A percentile compares a stretch with the other conserved stretches of the same genome.
Evolutionary conservation across 768 basidiomycete species (phyloP).

Genomic region (Tulasnella sp.): DNA sequence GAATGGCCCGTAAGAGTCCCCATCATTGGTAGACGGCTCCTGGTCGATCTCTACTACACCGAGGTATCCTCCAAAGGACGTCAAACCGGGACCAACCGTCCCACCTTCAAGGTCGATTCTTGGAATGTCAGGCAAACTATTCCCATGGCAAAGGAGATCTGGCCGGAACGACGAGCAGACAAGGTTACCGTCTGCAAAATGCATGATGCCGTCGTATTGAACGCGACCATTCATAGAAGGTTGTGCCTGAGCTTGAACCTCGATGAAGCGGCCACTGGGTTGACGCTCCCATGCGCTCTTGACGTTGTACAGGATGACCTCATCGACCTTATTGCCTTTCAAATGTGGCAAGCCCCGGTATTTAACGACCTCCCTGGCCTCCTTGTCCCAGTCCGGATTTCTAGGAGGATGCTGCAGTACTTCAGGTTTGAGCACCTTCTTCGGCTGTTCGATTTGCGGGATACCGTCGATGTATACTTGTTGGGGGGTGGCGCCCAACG

Average conservation of each 20-base stretch:
- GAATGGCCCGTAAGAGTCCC: slow-evolving; percentile 50
- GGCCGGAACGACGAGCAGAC: slow-evolving; percentile 43
- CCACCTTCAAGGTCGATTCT: slow-evolving; percentile 64
- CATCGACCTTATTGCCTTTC: slow-evolving; percentile 32
- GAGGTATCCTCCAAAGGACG: slow-evolving; percentile 59
- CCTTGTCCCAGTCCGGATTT: slow-evolving; percentile 67
- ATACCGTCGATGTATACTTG: slow-evolving; percentile 88
- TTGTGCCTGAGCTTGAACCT: slow-evolving; percentile 16
- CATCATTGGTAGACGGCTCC: slow-evolving; percentile 67
- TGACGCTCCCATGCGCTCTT: slow-evolving; percentile 43
- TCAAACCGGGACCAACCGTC: slow-evolving; percentile 52
- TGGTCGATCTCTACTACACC: slow-evolving; percentile 65
- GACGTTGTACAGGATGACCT: slow-evolving; percentile 65
- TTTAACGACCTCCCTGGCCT: slow-evolving; percentile 55
- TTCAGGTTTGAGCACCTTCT: slow-evolving; percentile 51
- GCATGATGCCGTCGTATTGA: slow-evolving; percentile 40
- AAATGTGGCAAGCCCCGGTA: slow-evolving; percentile 77
- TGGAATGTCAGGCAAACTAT: slow-evolving; percentile 30
- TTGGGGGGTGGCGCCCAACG: slow-evolving; percentile 69
- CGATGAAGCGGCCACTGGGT: slow-evolving; percentile 33
- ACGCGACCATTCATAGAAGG: not conserved
- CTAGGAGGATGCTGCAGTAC: slow-evolving; percentile 52
- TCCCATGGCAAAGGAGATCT: slow-evolving; percentile 34
- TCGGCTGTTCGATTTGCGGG: slow-evolving; percentile 53
- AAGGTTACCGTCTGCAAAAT: slow-evolving; percentile 53